Percentiles rank a stretch among this genome's conserved stretches.
These are phyloP conservation scores for Aspergillus floridensis DNA, from an alignment of 2,329 filamentous ascomycete genomes.

Conservation along the genomic window DNA sequence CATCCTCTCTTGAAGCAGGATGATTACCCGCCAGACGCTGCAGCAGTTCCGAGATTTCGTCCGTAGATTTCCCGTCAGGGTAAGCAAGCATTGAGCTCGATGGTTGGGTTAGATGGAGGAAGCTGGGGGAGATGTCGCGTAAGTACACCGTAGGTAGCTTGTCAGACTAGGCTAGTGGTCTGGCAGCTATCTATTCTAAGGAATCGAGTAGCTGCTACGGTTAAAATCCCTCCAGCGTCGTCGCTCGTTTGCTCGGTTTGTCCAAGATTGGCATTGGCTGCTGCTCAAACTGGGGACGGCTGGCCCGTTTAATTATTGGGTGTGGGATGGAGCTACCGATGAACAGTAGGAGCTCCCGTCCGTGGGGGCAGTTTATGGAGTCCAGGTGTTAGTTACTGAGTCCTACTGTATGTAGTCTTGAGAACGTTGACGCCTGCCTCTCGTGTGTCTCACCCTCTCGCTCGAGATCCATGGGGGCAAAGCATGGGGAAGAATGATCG, in stretches of 20 bases:
- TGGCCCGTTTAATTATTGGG: background rate
- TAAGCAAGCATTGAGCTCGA: background rate
- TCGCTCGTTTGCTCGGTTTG: background rate
- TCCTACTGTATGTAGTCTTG: background rate
- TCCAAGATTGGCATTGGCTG: background rate
- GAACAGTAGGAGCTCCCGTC: conserved; percentile 2
- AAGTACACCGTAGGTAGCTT: background rate
- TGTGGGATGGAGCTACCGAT: background rate
- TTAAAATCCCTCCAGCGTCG: background rate
- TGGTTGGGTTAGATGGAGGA: background rate
- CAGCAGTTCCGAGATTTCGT: background rate
- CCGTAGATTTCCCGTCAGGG: background rate
- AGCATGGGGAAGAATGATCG: too few species aligned
- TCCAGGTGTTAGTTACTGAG: background rate
- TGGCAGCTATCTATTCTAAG: background rate
- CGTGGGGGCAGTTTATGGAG: background rate
- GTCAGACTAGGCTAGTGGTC: background rate
- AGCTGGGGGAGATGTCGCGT: background rate
- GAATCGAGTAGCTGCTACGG: background rate
- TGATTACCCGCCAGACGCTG: background rate
- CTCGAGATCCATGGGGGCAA: background rate
- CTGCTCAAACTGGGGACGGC: conserved; percentile 2
- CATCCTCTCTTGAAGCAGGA: background rate
- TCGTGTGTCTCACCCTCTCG: background rate
- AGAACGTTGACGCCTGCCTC: background rate